Evolutionary conservation across 2,329 filamentous ascomycete genomes (phyloP), one percentile per base, ranked within the genome.

Genomic region (Neoarthrinium moseri): DNA sequence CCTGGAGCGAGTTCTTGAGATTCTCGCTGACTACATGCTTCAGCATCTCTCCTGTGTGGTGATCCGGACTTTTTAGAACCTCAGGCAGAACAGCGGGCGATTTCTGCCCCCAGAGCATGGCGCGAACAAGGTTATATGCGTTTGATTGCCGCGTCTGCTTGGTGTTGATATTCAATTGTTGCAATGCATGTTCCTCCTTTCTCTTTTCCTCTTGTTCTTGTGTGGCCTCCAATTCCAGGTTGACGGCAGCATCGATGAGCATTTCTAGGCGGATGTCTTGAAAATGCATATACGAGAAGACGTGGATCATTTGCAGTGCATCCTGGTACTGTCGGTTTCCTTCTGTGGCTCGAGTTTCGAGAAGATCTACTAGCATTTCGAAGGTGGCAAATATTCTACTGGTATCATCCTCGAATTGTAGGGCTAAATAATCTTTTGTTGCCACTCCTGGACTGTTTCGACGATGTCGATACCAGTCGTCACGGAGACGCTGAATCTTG

Each of bases 261-360:
- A 49, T 21, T 26, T 51, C 46, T 4, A 53, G 3, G 3, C 49
- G 46, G 22, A 53, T 51, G 23, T 53, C 51, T 21, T 45, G 43
- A 34, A 38, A 43, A 32, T 53, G 46, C 12, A 49, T 34, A 27
- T 47, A 53, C 6, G 51, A 53, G 15, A 51, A 47, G 5, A 49
- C 18, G 8, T 49, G 49, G 21, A 51, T 43, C 8, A 51, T 36
- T 20, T 53, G 35, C 5, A 46, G 13, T 6, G 51, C 51, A 29
- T 53, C 46, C 20, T 42, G 42, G 8, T 43, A 23, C 7, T 40
- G 20, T 10, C 17, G 12, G 18, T n/a, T 15, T 6, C 6, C 6
- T 6, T 34, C n/a, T 34, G 6, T 11, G 13, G 26, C 6, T 34
- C 22, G 23, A 4, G 7, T 22, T 22, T 43, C 38, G 5, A 51